Evolutionary conservation across 1,284 basidiomycete species (phyloP), one percentile per base, ranked within the genome.

Genomic region (Peniophora sp.): DNA sequence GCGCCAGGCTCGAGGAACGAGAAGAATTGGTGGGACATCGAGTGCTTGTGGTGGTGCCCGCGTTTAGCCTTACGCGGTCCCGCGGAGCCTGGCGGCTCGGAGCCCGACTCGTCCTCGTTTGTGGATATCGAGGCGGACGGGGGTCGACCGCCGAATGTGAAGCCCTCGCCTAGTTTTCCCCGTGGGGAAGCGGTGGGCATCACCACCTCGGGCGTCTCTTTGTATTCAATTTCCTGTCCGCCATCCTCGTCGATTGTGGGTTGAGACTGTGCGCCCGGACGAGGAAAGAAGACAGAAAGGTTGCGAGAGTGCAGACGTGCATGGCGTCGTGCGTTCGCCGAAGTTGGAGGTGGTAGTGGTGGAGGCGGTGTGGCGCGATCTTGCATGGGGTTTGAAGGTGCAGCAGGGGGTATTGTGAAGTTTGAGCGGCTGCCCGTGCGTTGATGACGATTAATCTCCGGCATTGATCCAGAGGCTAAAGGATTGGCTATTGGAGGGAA

Each of bases 41-140:
- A 97, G 66, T 96, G 93, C 62, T 92, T 90, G 63, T 97, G 94
- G 66, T 94, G 92, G 62, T 94, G 92, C 0, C 90, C 90, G 50
- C 86, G 72, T 35, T 86, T 74, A 17, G 78, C 72, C 20, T 74
- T 63, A 16, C 67, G 63, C 36, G 69, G 69, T 6, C 62, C 58
- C 3, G 65, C 62, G 5, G 65, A 52, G 0, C n/a, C n/a, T n/a
- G 65, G 56, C 8, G 52, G 50, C 50, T 62, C 56, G 16, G 53
- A 56, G 24, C 58, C 55, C 52, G 65, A 48, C 58, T 65, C 48
- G 55, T 45, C 12, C 52, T 45, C 11, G 24, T 61, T 59, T 43
- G 61, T 36, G 45, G 61, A 47, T 45, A 62, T 49, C 39, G 61
- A 53, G 6, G 55, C 55, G 8, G 61, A 55, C 19, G 66, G 73